Base-by-base conservation (phyloP, 768 basidiomycete genomes). In the Boletus rubescentipes region DNA sequence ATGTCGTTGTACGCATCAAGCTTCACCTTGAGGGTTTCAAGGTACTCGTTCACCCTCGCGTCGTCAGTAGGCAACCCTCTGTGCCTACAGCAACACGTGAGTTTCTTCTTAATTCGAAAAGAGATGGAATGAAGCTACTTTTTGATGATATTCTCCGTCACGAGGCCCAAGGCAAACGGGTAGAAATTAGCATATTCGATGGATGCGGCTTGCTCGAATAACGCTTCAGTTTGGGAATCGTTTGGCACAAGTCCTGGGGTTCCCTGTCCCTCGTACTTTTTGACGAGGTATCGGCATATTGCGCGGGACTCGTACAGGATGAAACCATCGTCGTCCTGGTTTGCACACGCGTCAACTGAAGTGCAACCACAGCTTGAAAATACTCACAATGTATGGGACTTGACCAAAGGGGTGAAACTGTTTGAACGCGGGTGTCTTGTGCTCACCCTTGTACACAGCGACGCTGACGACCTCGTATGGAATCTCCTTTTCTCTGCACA, bases 1-100 rank as follows among this genome's bases (percentile, higher is more conserved):
- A 87, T 80, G 15, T 57, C 61, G 10, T 86, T 77, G 55, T 85
- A 86, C 5, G 61, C 79, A 16, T 79, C 76, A 4, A 86, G 72
- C 42, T 74, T 79, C 5, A 57, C 61, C 1, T 67, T 68, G 16
- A 80, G 62, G 10, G 58, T 58, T 1, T 39, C 41, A 4, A 71
- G 38, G 29, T 61, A 58, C 29, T 60, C 54, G 1, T 59, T 60
- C 20, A 76, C 52, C 38, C 58, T 54, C 2, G 55, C 58, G 41
- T 68, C 62, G 7, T 73, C 65, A 8, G 40, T 31, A 2, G 51
- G 55, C 8, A 60, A 16, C 9, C 34, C 32, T 34, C 16, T 38
- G n/a, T 57, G 50, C 29, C 57, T 64, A 36, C 23, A 26, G 11
- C 18, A 42, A 49, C n/a, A 23, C 9, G 15, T 62, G 37, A 62